phyloP scores from a whole-genome alignment of 2,329 filamentous ascomycete species.

The Calonectria henricotiae region DNA sequence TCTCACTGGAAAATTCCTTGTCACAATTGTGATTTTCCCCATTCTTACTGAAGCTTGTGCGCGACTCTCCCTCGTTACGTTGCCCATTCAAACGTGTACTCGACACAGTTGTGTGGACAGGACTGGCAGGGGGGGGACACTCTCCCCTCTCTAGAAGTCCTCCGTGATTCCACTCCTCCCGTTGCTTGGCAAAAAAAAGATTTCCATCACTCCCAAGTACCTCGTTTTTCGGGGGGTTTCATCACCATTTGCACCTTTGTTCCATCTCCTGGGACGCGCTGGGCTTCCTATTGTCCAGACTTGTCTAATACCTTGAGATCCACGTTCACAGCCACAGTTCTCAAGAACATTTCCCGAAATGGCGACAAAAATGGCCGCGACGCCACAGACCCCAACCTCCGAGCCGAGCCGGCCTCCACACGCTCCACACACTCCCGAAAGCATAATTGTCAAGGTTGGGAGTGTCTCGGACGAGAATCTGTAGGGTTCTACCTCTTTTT shows the following conservation, averaged over 20 bases:
- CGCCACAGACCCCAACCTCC: conserved; percentile 24
- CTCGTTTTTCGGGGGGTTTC: background rate
- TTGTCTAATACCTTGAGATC: background rate
- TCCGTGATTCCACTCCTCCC: background rate
- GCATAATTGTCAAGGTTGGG: conserved; percentile 15
- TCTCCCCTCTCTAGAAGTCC: conserved; percentile 8
- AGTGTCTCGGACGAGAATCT: conserved; percentile 7
- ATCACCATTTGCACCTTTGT: background rate
- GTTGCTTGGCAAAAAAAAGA: background rate
- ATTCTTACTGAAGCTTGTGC: background rate
- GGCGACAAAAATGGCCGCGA: background rate
- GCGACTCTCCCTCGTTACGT: background rate
- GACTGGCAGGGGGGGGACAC: background rate
- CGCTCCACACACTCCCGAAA: conserved; percentile 20
- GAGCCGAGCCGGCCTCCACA: conserved; percentile 14
- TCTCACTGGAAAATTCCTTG: background rate
- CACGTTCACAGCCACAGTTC: conserved; percentile 1
- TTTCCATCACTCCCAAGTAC: background rate
- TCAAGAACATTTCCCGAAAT: background rate
- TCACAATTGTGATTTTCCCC: conserved; percentile 28
- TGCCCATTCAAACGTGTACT: conserved; percentile 13
- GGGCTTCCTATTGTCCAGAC: background rate
- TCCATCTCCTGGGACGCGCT: background rate
- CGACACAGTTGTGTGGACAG: conserved; percentile 17
- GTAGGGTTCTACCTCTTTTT: background rate